Percentiles rank a stretch among this genome's conserved stretches.
Conservation (phyloP, 192 early-diverging fungal genomes). For the Nowakowskiella sp. region DNA sequence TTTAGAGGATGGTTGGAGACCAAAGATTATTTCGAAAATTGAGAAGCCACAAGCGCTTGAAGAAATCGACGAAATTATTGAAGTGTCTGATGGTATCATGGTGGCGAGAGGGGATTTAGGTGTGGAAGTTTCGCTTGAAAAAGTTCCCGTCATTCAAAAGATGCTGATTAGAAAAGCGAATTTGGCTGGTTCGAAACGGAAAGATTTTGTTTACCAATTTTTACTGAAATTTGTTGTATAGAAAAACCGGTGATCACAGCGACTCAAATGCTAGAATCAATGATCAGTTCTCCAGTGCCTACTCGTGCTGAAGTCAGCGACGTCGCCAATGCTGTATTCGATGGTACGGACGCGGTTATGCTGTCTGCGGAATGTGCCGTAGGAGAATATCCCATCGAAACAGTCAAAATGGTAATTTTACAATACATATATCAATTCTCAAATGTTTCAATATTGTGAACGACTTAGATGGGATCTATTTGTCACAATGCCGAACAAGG, state of each 20-base stretch:
- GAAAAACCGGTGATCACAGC: conserved; percentile 27
- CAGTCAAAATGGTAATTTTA: conserved; percentile 13
- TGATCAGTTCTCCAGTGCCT: conserved; percentile 20
- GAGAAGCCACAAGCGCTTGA: conserved; percentile 23
- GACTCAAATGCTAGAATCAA: conserved; percentile 22
- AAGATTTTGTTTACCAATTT: background rate
- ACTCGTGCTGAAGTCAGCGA: conserved; percentile 24
- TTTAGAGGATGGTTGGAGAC: conserved; percentile 15
- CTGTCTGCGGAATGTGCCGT: conserved; percentile 18
- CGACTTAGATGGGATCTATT: background rate
- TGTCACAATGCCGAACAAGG: background rate
- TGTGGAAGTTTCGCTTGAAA: conserved; percentile 16
- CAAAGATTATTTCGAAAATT: conserved; percentile 25
- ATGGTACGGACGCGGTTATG: conserved; percentile 23
- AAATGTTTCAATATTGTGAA: background rate
- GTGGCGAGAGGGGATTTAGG: conserved; percentile 24
- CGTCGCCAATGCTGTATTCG: conserved; percentile 24
- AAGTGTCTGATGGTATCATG: conserved; percentile 22
- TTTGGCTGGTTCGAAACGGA: conserved; percentile 8
- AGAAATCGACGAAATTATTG: conserved; percentile 25
- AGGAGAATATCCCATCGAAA: conserved; percentile 19
- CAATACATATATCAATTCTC: conserved; percentile 9
- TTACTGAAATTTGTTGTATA: background rate
- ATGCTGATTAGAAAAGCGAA: conserved; percentile 21
- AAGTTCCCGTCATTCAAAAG: conserved; percentile 19